phyloP scores from a whole-genome alignment of 1,284 basidiomycete species.

The Volvariella volvacea region DNA sequence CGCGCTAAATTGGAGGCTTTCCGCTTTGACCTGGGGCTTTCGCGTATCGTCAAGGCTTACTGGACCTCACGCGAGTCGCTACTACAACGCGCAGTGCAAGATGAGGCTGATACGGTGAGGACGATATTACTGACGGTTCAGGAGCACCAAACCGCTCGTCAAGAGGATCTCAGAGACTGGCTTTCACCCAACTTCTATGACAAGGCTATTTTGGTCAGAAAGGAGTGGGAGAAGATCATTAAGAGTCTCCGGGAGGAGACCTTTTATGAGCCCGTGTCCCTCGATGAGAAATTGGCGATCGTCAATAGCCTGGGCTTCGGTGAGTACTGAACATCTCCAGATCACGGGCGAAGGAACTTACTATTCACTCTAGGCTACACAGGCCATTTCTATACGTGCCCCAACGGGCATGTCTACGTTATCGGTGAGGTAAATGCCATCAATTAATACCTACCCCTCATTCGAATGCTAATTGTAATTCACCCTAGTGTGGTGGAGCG shows the following conservation, averaged over 20 bases:
- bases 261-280: conserved; percentile 32
- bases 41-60: conserved; percentile 13
- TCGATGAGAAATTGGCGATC: conserved; percentile 41
- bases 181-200: conserved; percentile 20
- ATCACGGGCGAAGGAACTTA: not conserved
- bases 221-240: conserved; percentile 26
- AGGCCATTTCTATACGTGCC: conserved; percentile 49
- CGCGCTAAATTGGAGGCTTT: conserved; percentile 33
- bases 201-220: conserved; percentile 15
- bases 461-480: not conserved
- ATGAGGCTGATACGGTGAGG: conserved; percentile 1
- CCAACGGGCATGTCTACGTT: conserved; percentile 44
- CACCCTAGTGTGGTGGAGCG: conserved; percentile 6
- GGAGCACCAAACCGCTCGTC: conserved; percentile 14
- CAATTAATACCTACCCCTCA: not conserved
- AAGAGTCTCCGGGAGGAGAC: conserved; percentile 20
- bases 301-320: conserved; percentile 39
- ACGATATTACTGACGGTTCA: conserved; percentile 8
- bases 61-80: conserved; percentile 10
- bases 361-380: conserved; percentile 24
- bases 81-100: conserved; percentile 11
- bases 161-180: conserved; percentile 19
- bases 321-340: conserved; percentile 17
- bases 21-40: conserved; percentile 27
- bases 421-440: conserved; percentile 33